Base-by-base conservation (phyloP, 352 stramenopile genomes). In the Phytophthora ramorum region DNA sequence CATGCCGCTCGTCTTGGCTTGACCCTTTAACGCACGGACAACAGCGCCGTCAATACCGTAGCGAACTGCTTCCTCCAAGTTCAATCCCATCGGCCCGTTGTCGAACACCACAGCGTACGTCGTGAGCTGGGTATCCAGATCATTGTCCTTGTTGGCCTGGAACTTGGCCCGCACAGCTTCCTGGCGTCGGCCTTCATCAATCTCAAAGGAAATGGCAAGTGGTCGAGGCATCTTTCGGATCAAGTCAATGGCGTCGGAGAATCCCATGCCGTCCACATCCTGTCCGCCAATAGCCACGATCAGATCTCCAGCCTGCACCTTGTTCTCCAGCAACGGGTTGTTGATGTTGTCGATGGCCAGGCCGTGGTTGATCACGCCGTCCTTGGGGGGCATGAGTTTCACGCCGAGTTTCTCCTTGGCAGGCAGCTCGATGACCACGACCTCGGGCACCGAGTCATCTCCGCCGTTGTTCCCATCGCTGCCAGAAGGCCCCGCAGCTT, bases 31-130 rank as follows among this genome's bases (percentile, higher is more conserved):
- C 26, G 85, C 87, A 22, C 85, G 85, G 58, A 95, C 87, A 17
- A 95, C 82, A 0, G 85, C 87, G 53, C 87, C 87, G 40, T 92
- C 82, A 58, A 94, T 92, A 57, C 87, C 87, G 65, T 93, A 93
- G 13, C 87, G 85, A 22, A 87, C 80, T 4, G 85, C 87, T 69
- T 95, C 87, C 75, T 94, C 87, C n/a, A 95, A 53, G 51, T 93
- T 94, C 37, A 95, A 57, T 10, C 83, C 87, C 87, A 95, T 95
- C 0, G 85, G 84, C 0, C 85, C 85, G 47, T 93, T 87, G 37
- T 95, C 87, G 52, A 95, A 95, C 61, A 93, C 87, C 12, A 95
- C 87, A 9, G 84, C 83, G 48, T 95, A 95, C 19, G 87, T 94
- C 46, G 85, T 91, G 22, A 95, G 74, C 59, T 92, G 58, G 52